phyloP scores from a whole-genome alignment of 371 early-diverging fungal species.

The Mucor racemosus region DNA sequence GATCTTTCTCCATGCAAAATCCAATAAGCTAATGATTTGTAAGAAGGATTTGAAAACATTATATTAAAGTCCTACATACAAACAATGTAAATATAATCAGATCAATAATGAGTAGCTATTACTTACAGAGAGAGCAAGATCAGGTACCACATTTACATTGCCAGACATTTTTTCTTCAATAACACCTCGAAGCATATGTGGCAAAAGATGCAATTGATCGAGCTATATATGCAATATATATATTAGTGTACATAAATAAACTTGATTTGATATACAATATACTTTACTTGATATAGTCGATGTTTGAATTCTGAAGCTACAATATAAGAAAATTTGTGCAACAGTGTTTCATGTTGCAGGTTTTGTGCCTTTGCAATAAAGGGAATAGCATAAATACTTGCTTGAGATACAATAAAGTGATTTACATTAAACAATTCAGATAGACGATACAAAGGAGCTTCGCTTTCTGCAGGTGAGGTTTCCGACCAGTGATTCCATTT shows the following conservation, averaged over 20 bases:
- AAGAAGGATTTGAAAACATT: constrained; percentile 80
- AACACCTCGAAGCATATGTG: constrained; percentile 57
- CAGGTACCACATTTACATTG: constrained; percentile 69
- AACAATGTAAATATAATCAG: neutral
- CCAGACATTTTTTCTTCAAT: constrained; percentile 71
- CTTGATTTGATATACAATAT: neutral
- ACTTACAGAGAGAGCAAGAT: constrained; percentile 50
- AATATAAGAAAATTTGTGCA: constrained; percentile 52
- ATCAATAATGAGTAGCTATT: too few species aligned
- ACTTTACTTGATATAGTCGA: constrained; percentile 61
- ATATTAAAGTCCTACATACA: constrained; percentile 64
- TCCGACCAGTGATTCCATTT: constrained; percentile 63
- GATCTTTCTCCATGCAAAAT: constrained; percentile 81
- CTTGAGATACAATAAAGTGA: constrained; percentile 79
- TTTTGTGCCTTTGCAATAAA: constrained; percentile 63
- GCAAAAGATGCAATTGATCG: constrained; percentile 63
- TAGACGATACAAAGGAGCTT: constrained; percentile 65
- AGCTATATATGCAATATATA: constrained; percentile 34
- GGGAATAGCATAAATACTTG: constrained; percentile 68
- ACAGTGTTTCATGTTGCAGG: constrained; percentile 47
- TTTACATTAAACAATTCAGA: constrained; percentile 80
- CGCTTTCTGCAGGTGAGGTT: constrained; percentile 58
- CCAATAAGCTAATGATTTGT: constrained; percentile 76
- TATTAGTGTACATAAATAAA: too few species aligned
- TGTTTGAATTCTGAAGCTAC: constrained; percentile 65